These are phyloP conservation scores for Penicillium sp. DNA, from an alignment of 2,329 filamentous ascomycete species.

Conservation along the genomic window DNA sequence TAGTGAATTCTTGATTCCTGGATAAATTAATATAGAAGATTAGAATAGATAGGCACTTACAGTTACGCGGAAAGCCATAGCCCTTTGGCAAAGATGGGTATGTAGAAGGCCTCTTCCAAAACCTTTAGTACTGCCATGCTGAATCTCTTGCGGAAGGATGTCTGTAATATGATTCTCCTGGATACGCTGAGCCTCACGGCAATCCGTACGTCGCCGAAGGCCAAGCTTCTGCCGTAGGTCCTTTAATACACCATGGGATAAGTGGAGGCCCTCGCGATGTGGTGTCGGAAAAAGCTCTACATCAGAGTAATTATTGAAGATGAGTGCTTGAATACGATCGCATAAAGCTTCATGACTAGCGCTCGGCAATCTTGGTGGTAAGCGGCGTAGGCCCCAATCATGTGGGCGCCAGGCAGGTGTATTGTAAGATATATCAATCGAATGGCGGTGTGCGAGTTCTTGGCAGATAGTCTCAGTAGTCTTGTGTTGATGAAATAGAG, in stretches of 20 bases:
- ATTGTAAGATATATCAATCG: too few species aligned
- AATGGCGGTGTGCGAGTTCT: too few species aligned
- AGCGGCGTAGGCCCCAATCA: too few species aligned
- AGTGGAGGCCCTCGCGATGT: neutral
- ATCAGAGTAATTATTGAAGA: neutral
- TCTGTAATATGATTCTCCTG: neutral
- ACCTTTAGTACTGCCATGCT: neutral
- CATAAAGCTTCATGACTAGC: neutral
- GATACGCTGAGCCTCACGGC: neutral
- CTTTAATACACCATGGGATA: neutral
- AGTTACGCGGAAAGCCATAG: neutral
- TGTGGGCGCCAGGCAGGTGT: too few species aligned
- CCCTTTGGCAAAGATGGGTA: neutral
- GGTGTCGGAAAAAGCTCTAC: neutral
- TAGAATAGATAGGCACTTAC: neutral
- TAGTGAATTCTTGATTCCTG: neutral
- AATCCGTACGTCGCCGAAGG: neutral
- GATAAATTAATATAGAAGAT: neutral
- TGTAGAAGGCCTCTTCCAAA: too few species aligned
- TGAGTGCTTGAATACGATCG: neutral
- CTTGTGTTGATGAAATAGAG: neutral
- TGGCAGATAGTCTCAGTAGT: neutral
- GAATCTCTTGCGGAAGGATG: neutral
- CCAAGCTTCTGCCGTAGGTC: neutral
- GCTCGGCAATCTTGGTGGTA: neutral